Percentiles rank a stretch among this genome's conserved stretches.
Conservation (phyloP, 2,329 filamentous ascomycete species). For the Diaporthe longicolla region DNA sequence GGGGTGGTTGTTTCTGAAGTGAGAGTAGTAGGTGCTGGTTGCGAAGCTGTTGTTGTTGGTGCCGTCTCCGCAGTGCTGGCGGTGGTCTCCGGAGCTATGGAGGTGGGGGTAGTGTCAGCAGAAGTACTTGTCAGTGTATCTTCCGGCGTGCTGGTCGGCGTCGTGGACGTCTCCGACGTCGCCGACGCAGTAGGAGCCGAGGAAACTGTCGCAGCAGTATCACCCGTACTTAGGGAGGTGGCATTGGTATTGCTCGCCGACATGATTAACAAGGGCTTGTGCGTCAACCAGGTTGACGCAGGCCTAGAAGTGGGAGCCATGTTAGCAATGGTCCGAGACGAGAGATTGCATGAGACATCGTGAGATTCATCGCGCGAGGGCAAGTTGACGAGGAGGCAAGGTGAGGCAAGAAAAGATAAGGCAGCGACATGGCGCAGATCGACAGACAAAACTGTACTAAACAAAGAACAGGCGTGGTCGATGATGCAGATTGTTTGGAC, state of each 20-base stretch:
- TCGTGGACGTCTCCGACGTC: slow-evolving; percentile 29
- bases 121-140: slow-evolving; percentile 39
- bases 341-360: slow-evolving; percentile 16
- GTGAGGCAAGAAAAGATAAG: slow-evolving; percentile 24
- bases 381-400: slow-evolving; percentile 26
- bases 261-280: slow-evolving; percentile 38
- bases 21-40: slow-evolving; percentile 15
- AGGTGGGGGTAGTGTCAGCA: slow-evolving; percentile 42
- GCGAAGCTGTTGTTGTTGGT: not conserved
- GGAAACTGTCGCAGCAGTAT: slow-evolving; percentile 36
- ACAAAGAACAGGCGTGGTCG: slow-evolving; percentile 5
- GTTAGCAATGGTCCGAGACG: slow-evolving; percentile 38
- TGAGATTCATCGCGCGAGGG: slow-evolving; percentile 5
- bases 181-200: slow-evolving; percentile 35
- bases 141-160: slow-evolving; percentile 34
- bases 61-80: slow-evolving; percentile 11
- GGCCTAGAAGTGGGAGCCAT: slow-evolving; percentile 41
- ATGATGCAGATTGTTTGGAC: slow-evolving; percentile 18
- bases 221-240: slow-evolving; percentile 41
- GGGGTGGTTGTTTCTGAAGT: slow-evolving; percentile 18
- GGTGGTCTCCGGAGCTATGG: slow-evolving; percentile 37
- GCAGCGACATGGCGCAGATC: slow-evolving; percentile 26
- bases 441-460: slow-evolving; percentile 13
- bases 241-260: slow-evolving; percentile 40
- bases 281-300: slow-evolving; percentile 33